These are phyloP conservation scores for Dendrobium chrysotoxum DNA, from an alignment of 106 monocot genomes.

Conservation along the genomic window DNA sequence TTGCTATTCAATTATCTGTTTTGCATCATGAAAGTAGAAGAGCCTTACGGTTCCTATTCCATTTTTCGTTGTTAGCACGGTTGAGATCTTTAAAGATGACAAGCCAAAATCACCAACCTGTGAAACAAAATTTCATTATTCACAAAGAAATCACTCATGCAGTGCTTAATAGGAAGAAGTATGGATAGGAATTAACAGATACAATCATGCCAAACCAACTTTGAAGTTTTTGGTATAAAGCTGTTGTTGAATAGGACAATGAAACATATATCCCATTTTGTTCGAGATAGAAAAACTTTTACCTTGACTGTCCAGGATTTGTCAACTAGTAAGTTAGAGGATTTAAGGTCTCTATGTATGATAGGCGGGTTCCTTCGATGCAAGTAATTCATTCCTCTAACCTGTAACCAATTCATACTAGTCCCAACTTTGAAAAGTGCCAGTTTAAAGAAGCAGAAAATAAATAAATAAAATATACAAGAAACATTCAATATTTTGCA, in stretches of 20 bases:
- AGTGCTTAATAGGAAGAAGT: background rate
- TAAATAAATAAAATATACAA: conserved; percentile 1
- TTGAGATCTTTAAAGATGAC: conserved; percentile 30
- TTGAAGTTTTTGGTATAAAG: background rate
- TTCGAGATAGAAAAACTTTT: background rate
- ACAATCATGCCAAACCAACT: background rate
- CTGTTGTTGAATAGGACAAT: background rate
- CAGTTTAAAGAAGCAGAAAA: background rate
- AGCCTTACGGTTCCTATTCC: conserved; percentile 35
- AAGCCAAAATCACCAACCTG: conserved; percentile 46
- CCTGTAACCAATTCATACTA: conserved; percentile 11
- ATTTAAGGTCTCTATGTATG: conserved; percentile 39
- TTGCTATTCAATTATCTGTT: background rate
- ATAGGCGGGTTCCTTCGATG: conserved; percentile 44
- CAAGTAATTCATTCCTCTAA: conserved; percentile 39
- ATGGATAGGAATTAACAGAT: background rate
- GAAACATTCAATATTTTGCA: background rate
- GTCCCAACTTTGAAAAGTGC: background rate
- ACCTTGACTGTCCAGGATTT: conserved; percentile 42
- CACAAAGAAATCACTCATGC: background rate
- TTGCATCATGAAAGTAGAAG: background rate
- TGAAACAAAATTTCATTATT: background rate
- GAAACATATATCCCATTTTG: background rate
- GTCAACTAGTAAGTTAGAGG: conserved; percentile 35
- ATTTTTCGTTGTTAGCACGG: conserved; percentile 21